These are phyloP conservation scores for Neurospora sp. DNA, from an alignment of 495 filamentous ascomycete genomes.

Conservation along the genomic window DNA sequence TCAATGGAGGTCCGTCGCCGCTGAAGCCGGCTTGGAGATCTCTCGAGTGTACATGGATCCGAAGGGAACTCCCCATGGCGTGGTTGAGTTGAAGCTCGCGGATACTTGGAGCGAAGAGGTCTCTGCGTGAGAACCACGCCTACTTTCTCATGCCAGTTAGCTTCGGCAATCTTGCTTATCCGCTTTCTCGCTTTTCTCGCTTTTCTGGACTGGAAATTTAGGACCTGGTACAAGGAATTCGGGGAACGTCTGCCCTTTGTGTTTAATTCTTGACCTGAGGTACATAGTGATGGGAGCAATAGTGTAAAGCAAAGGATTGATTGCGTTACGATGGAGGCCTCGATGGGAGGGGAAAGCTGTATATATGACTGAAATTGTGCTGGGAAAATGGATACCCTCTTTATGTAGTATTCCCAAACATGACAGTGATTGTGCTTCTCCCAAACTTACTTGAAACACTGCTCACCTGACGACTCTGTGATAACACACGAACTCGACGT, in stretches of 20 bases:
- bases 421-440: background rate
- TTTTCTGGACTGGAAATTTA: no score
- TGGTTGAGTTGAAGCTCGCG: conserved; percentile 16
- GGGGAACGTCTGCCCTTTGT: background rate
- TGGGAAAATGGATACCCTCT: background rate
- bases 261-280: background rate
- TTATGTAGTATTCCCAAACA: background rate
- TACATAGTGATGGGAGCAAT: background rate
- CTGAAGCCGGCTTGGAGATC: conserved; percentile 21
- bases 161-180: no score
- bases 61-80: conserved; percentile 14
- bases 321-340: background rate
- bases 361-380: background rate
- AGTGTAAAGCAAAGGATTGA: background rate
- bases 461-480: background rate
- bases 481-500: background rate
- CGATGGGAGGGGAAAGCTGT: background rate
- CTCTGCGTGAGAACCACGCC: background rate
- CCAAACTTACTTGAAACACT: background rate
- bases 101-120: background rate
- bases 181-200: no score
- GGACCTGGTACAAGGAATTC: no score
- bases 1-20: conserved; percentile 18
- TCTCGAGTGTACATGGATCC: conserved; percentile 19
- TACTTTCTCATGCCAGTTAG: background rate